These are phyloP conservation scores for Porogramme epimiltina DNA, from an alignment of 1,284 basidiomycete genomes.

Conservation along the genomic window DNA sequence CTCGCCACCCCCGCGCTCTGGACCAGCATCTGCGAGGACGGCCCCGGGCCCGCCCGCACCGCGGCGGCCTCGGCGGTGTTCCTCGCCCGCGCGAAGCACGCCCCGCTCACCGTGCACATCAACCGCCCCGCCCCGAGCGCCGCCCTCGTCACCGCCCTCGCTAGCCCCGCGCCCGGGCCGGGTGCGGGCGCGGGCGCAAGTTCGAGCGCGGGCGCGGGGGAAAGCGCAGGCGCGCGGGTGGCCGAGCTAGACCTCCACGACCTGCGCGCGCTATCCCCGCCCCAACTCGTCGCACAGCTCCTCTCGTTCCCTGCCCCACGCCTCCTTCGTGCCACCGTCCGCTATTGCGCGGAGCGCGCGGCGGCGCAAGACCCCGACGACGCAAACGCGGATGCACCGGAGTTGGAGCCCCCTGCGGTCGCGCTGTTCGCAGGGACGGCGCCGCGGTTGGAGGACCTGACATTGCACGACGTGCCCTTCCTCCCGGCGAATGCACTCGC, in stretches of 20 bases:
- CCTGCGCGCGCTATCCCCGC: conserved; percentile 1
- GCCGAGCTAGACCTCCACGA: conserved; percentile 11
- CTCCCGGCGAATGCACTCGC: conserved; percentile 13
- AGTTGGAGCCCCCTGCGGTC: neutral
- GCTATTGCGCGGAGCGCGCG: neutral
- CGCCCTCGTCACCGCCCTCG: neutral
- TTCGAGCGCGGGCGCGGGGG: no score
- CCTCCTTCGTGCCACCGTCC: conserved; percentile 9
- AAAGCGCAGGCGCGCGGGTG: conserved; percentile 1
- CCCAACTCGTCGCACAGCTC: conserved; percentile 3
- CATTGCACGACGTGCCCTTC: conserved; percentile 17
- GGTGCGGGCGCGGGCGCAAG: no score
- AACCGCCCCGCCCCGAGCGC: conserved; percentile 8
- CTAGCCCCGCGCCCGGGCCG: no score
- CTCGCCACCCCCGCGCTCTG: conserved; percentile 17
- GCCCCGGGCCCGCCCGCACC: neutral
- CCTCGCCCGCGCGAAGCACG: conserved; percentile 7
- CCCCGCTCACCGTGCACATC: conserved; percentile 9
- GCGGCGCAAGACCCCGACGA: neutral
- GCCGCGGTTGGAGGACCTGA: conserved; percentile 9
- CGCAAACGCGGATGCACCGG: neutral
- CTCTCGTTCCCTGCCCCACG: conserved; percentile 11
- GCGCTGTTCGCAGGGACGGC: conserved; percentile 11
- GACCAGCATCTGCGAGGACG: conserved; percentile 16
- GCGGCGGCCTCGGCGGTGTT: conserved; percentile 2